These are phyloP conservation scores for Paramarasmius palmivorus DNA, from an alignment of 1,284 basidiomycete genomes.

Conservation along the genomic window DNA sequence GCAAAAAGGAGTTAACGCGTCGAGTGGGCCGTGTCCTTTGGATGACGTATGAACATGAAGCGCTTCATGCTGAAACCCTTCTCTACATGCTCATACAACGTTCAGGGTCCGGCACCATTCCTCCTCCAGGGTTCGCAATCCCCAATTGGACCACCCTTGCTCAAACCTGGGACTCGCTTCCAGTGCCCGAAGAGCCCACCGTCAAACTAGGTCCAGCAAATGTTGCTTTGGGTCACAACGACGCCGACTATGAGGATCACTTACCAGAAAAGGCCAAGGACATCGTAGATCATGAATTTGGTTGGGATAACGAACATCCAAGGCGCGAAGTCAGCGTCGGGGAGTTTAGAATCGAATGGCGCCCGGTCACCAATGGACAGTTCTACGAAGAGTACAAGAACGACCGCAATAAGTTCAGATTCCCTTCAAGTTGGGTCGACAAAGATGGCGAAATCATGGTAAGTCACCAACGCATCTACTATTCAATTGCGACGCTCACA, in stretches of 20 bases:
- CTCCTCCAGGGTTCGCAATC: conserved; percentile 73
- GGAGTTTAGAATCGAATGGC: conserved; percentile 75
- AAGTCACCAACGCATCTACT: conserved; percentile 12
- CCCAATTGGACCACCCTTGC: conserved; percentile 80
- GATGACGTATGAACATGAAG: conserved; percentile 91
- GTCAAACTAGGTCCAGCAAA: conserved; percentile 62
- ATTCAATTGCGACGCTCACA: conserved; percentile 1
- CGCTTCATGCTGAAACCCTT: conserved; percentile 86
- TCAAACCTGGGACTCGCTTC: conserved; percentile 60
- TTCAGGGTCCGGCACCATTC: conserved; percentile 73
- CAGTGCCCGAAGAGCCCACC: conserved; percentile 40
- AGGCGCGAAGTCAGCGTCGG: conserved; percentile 55
- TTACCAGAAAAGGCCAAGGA: conserved; percentile 30
- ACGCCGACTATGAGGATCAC: conserved; percentile 74
- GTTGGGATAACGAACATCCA: conserved; percentile 96
- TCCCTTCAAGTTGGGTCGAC: conserved; percentile 73
- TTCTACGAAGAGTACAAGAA: conserved; percentile 61
- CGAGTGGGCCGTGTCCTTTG: conserved; percentile 80
- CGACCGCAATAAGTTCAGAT: conserved; percentile 40
- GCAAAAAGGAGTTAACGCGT: conserved; percentile 59
- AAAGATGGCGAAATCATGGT: conserved; percentile 52
- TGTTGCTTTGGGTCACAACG: conserved; percentile 82
- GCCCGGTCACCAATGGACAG: conserved; percentile 86
- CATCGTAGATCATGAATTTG: conserved; percentile 71
- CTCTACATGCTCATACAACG: conserved; percentile 93